Evolutionary conservation across 139 green algal genomes (phyloP).

Genomic region (Nannochloris sp.): DNA sequence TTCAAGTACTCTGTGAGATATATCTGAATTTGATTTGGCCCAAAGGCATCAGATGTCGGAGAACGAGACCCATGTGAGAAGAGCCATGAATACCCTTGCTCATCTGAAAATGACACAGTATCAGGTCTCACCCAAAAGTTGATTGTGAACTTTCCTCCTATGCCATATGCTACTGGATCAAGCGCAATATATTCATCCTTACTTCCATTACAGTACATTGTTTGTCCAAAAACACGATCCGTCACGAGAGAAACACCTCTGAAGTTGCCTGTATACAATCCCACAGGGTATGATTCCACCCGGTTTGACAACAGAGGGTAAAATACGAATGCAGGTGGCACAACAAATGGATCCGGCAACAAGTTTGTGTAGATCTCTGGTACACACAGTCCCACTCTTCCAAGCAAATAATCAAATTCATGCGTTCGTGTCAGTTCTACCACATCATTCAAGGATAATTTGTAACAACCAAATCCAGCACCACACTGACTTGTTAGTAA

Average conservation of each 20-base stretch:
- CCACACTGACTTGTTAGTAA: background rate
- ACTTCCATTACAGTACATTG: slow-evolving; percentile 15
- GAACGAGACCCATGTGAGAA: slow-evolving; percentile 25
- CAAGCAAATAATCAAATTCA: background rate
- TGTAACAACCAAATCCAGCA: background rate
- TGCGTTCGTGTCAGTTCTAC: background rate
- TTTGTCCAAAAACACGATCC: slow-evolving; percentile 29
- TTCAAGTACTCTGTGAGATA: slow-evolving; percentile 17
- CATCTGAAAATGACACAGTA: slow-evolving; percentile 1
- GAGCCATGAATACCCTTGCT: slow-evolving; percentile 40
- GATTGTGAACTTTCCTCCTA: slow-evolving; percentile 38
- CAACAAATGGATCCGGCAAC: slow-evolving; percentile 5
- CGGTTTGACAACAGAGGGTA: background rate
- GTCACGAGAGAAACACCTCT: slow-evolving; percentile 1
- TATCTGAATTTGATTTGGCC: slow-evolving; percentile 26
- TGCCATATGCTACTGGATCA: slow-evolving; percentile 23
- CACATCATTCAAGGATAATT: background rate
- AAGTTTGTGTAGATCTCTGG: slow-evolving; percentile 6
- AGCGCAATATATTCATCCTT: slow-evolving; percentile 22
- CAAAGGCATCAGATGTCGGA: slow-evolving; percentile 6
- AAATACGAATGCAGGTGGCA: slow-evolving; percentile 1
- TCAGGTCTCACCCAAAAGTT: slow-evolving; percentile 50
- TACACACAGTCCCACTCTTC: slow-evolving; percentile 9
- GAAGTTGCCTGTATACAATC: slow-evolving; percentile 2
- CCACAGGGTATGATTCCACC: slow-evolving; percentile 25